Conservation (phyloP, 2,329 filamentous ascomycete species). For the Trichoderma citrinoviride region DNA sequence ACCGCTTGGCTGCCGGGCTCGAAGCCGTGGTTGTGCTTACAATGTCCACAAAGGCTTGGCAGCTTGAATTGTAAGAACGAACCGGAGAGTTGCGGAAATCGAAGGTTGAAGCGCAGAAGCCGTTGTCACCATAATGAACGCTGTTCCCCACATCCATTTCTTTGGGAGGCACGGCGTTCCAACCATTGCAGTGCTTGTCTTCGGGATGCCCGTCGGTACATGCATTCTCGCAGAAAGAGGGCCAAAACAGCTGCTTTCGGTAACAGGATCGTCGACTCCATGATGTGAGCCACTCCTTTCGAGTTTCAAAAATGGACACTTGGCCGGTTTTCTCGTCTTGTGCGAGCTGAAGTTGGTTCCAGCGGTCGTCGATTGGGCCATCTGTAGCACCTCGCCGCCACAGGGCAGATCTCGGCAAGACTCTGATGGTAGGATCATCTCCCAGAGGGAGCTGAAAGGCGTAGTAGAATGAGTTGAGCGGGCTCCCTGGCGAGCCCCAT, state of each 20-base stretch:
- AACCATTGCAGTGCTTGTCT: slow-evolving; percentile 22
- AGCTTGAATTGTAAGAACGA: slow-evolving; percentile 52
- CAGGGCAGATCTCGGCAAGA: slow-evolving; percentile 39
- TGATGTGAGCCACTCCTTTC: slow-evolving; percentile 64
- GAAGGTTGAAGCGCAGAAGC: slow-evolving; percentile 41
- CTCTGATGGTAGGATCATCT: slow-evolving; percentile 40
- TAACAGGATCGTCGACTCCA: slow-evolving; percentile 66
- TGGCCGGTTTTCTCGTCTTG: slow-evolving; percentile 57
- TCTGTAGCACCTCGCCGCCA: slow-evolving; percentile 68
- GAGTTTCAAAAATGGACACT: slow-evolving; percentile 62
- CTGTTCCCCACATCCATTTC: slow-evolving; percentile 23
- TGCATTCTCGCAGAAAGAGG: slow-evolving; percentile 7
- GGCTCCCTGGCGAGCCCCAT: slow-evolving; percentile 44
- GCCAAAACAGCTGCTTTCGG: slow-evolving; percentile 51
- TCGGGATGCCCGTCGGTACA: background rate
- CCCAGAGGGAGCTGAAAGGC: slow-evolving; percentile 61
- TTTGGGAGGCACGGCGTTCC: slow-evolving; percentile 35
- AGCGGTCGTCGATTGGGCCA: slow-evolving; percentile 70
- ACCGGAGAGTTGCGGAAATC: slow-evolving; percentile 54
- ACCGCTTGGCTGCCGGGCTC: slow-evolving; percentile 32
- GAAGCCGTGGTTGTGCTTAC: slow-evolving; percentile 48
- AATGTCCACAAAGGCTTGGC: slow-evolving; percentile 58
- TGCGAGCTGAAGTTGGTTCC: slow-evolving; percentile 64
- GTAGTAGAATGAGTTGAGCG: slow-evolving; percentile 62
- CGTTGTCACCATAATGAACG: slow-evolving; percentile 50